phyloP scores from a whole-genome alignment of 1,284 basidiomycete genomes.

The Hypsizygus ulmarius region DNA sequence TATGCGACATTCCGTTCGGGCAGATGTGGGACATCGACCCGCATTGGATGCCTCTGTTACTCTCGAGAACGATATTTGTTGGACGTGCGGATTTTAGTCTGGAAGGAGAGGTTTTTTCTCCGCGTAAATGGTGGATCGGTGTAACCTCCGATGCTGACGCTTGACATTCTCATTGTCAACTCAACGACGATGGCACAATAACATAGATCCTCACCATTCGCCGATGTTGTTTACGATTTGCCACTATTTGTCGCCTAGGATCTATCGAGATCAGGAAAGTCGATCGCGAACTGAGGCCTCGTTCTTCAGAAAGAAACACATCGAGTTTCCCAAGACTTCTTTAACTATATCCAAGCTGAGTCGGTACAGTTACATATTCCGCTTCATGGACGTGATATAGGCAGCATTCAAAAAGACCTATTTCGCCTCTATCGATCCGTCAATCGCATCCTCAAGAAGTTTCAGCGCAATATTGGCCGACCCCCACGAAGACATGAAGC shows the following conservation, averaged over 20 bases:
- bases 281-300: too few relatives aligned
- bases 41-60: slow-evolving; percentile 59
- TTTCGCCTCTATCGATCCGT: slow-evolving; percentile 8
- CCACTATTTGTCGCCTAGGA: too few relatives aligned
- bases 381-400: background rate
- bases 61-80: slow-evolving; percentile 46
- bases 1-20: slow-evolving; percentile 47
- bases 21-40: slow-evolving; percentile 65
- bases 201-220: too few relatives aligned
- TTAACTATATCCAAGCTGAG: too few relatives aligned
- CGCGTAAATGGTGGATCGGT: slow-evolving; percentile 57
- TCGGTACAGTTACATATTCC: too few relatives aligned
- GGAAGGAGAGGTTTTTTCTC: slow-evolving; percentile 33
- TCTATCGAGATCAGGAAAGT: too few relatives aligned
- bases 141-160: slow-evolving; percentile 4
- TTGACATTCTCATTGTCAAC: background rate
- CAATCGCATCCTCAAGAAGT: slow-evolving; percentile 40
- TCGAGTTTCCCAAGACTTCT: too few relatives aligned
- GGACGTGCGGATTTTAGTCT: slow-evolving; percentile 56
- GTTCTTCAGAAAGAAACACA: too few relatives aligned
- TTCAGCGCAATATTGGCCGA: slow-evolving; percentile 49
- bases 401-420: background rate
- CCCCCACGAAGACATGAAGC: slow-evolving; percentile 63
- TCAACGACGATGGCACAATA: too few relatives aligned
- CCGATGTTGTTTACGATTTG: too few relatives aligned